A percentile compares a stretch with the other conserved stretches of the same genome.
Evolutionary conservation across 2,329 filamentous ascomycete species (phyloP).

Genomic region (Ophiostoma populinum): DNA sequence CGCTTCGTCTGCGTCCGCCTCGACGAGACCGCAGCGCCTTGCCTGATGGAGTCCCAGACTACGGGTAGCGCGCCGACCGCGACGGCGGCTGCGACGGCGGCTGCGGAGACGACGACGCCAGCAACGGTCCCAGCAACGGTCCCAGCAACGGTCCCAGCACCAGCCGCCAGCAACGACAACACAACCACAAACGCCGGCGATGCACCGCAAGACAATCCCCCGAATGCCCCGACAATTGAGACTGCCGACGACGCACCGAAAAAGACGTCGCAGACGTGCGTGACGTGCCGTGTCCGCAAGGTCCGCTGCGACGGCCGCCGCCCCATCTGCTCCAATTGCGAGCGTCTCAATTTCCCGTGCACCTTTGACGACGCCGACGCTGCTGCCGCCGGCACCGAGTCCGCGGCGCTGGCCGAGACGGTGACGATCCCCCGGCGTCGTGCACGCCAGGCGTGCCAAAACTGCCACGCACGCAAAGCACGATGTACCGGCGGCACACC

Average conservation of each 20-base stretch:
- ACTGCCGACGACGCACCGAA: conserved; percentile 12
- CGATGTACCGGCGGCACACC: conserved; percentile 40
- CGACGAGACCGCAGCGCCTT: too few species aligned
- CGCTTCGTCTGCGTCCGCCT: too few species aligned
- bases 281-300: conserved; percentile 37
- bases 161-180: too few species aligned
- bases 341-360: conserved; percentile 38
- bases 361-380: conserved; percentile 30
- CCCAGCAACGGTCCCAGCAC: too few species aligned
- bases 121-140: too few species aligned
- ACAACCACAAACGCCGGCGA: too few species aligned
- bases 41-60: too few species aligned
- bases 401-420: neutral
- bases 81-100: too few species aligned
- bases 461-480: conserved; percentile 40
- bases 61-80: too few species aligned
- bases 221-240: too few species aligned
- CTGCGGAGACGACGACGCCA: too few species aligned
- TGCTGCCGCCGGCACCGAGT: conserved; percentile 12
- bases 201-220: too few species aligned
- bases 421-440: conserved; percentile 28
- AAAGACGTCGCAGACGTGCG: conserved; percentile 31
- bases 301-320: conserved; percentile 39
- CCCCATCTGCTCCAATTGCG: conserved; percentile 38
- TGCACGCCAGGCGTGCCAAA: conserved; percentile 38